Evolutionary conservation across 441 rosid species (phyloP).

Genomic region (Isatis lusitanica): DNA sequence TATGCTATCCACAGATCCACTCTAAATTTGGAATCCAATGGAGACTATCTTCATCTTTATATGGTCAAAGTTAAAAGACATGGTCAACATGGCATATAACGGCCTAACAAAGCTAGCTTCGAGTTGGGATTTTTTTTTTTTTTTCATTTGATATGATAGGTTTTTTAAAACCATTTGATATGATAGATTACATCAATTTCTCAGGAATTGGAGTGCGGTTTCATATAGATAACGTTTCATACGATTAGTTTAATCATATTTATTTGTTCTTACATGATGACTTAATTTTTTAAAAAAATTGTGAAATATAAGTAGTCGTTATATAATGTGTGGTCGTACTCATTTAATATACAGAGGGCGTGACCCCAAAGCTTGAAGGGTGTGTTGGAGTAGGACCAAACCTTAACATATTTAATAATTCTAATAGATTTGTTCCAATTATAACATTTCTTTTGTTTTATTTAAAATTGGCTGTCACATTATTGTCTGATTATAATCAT

Average conservation of each 20-base stretch:
- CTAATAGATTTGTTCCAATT: background rate
- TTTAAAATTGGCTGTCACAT: constrained; percentile 27
- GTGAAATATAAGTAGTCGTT: background rate
- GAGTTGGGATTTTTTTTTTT: background rate
- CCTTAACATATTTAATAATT: constrained; percentile 3
- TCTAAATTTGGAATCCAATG: constrained; percentile 17
- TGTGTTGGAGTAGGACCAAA: constrained; percentile 36
- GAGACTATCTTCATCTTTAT: background rate
- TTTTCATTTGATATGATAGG: background rate
- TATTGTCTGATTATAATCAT: constrained; percentile 35
- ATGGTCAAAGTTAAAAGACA: background rate
- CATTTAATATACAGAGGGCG: constrained; percentile 25
- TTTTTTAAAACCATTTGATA: background rate
- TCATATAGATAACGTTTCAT: background rate
- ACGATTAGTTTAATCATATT: background rate
- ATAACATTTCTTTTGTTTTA: background rate
- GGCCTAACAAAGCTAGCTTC: background rate
- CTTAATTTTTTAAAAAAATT: background rate
- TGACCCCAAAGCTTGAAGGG: constrained; percentile 25
- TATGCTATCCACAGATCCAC: background rate
- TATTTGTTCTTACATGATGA: background rate
- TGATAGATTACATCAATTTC: background rate
- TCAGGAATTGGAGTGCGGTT: background rate
- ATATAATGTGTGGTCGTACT: constrained; percentile 18
- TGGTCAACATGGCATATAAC: background rate